Percentiles rank a stretch among this genome's conserved stretches.
Evolutionary conservation across 306 rosid species (phyloP).

Genomic region (Herpetospermum pedunculosum): DNA sequence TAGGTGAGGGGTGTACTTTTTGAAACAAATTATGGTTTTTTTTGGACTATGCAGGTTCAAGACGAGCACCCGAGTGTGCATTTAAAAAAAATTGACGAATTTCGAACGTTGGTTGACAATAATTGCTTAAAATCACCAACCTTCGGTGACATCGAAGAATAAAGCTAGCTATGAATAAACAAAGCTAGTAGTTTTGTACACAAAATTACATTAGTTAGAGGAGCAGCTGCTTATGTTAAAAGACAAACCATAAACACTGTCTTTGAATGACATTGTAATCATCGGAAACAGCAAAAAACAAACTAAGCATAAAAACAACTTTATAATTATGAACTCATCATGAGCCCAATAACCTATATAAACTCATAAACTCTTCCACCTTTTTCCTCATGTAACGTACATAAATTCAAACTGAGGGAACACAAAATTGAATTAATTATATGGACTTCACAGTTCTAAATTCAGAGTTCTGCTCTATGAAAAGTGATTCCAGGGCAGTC

Average conservation of each 20-base stretch:
- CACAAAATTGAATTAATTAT: background rate
- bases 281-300: background rate
- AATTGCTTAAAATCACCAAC: background rate
- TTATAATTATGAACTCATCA: background rate
- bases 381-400: background rate
- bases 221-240: background rate
- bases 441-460: slow-evolving; percentile 40
- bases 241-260: background rate
- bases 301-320: background rate
- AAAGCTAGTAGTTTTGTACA: background rate
- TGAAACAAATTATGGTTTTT: no score
- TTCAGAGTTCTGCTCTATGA: slow-evolving; percentile 25
- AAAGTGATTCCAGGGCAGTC: slow-evolving; percentile 14
- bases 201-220: background rate
- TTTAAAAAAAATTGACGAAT: no score
- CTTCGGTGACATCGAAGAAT: background rate
- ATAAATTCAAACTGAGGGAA: no score
- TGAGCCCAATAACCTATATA: background rate
- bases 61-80: no score
- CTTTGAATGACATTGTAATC: background rate
- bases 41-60: no score
- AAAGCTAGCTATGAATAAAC: background rate
- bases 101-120: no score
- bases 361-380: background rate
- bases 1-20: no score